Evolutionary conservation across 2,329 filamentous ascomycete species (phyloP).

Genomic region (Xylariaceae sp.): DNA sequence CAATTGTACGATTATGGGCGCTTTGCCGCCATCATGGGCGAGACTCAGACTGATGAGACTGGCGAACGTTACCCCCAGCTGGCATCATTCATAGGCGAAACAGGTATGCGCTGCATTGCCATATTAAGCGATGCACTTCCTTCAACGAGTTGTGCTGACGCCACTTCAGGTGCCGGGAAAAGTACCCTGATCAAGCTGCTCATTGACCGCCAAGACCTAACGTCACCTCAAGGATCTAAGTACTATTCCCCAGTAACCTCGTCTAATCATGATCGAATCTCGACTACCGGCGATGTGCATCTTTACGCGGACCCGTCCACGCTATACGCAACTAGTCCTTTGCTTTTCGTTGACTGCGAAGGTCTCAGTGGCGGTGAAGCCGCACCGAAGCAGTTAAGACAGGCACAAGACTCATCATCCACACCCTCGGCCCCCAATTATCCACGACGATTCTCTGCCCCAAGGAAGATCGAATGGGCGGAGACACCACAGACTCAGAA

Average conservation of each 20-base stretch:
- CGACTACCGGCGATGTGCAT: slow-evolving; percentile 59
- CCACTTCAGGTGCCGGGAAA: slow-evolving; percentile 51
- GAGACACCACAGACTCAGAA: slow-evolving; percentile 42
- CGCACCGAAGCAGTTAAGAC: slow-evolving; percentile 40
- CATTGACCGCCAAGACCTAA: slow-evolving; percentile 46
- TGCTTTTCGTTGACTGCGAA: slow-evolving; percentile 60
- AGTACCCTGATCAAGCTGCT: slow-evolving; percentile 57
- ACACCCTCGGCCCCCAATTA: slow-evolving; percentile 12
- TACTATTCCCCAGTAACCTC: slow-evolving; percentile 55
- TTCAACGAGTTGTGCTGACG: background rate
- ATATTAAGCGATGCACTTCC: background rate
- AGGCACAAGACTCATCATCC: slow-evolving; percentile 27
- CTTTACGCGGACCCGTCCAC: slow-evolving; percentile 57
- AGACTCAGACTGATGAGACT: slow-evolving; percentile 37
- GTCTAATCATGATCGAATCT: slow-evolving; percentile 47
- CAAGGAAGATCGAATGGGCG: slow-evolving; percentile 44
- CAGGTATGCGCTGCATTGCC: slow-evolving; percentile 36
- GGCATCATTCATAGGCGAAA: slow-evolving; percentile 53
- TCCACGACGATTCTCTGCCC: slow-evolving; percentile 29
- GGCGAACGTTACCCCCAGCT: slow-evolving; percentile 46
- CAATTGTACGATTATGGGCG: slow-evolving; percentile 47
- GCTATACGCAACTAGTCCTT: slow-evolving; percentile 46
- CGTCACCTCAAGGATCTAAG: slow-evolving; percentile 37
- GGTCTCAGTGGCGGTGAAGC: slow-evolving; percentile 57
- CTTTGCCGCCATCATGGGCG: slow-evolving; percentile 51